These are phyloP conservation scores for Salvia hispanica DNA, from an alignment of 257 asterid genomes.

Conservation along the genomic window DNA sequence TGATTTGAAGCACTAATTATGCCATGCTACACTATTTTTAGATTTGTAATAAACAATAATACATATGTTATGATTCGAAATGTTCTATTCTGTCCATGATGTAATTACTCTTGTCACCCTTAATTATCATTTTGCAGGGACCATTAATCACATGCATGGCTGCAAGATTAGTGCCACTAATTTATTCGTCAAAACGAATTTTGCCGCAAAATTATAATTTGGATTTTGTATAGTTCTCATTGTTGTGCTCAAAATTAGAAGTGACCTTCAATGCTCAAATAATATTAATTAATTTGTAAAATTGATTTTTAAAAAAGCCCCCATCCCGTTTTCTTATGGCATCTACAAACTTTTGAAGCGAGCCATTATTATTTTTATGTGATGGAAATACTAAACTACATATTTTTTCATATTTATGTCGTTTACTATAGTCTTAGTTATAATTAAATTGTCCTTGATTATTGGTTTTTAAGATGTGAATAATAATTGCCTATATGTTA, in stretches of 20 bases:
- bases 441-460: no score
- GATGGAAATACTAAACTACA: no score
- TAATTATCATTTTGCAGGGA: constrained; percentile 22
- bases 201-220: background rate
- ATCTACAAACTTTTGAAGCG: background rate
- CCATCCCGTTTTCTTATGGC: no score
- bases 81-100: constrained; percentile 1
- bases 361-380: background rate
- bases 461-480: background rate
- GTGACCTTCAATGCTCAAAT: background rate
- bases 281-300: no score
- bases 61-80: constrained; percentile 15
- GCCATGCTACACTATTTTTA: constrained; percentile 18
- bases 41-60: constrained; percentile 6
- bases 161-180: constrained; percentile 12
- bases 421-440: no score
- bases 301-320: no score
- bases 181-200: background rate
- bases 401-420: no score
- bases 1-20: constrained; percentile 8
- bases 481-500: no score
- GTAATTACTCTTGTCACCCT: constrained; percentile 16
- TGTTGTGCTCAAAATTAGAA: background rate
- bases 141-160: constrained; percentile 36
- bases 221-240: background rate